These are phyloP conservation scores for Phialophora verrucosa DNA, from an alignment of 2,329 filamentous ascomycete species.

Conservation along the genomic window DNA sequence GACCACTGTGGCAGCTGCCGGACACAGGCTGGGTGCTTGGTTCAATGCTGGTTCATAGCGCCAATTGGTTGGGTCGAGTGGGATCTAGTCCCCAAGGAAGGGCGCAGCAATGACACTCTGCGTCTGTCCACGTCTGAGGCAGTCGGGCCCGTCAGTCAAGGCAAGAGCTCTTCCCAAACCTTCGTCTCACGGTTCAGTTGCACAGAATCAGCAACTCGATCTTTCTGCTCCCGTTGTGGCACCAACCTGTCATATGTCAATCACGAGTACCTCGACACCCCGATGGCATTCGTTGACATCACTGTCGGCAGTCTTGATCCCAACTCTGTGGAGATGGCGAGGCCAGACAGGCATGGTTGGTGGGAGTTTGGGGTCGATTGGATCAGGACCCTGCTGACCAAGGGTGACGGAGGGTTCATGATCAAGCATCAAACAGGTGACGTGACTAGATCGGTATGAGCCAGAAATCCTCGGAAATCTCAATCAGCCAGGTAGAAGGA, in stretches of 20 bases:
- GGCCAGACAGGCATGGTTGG: constrained; percentile 37
- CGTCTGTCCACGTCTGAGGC: constrained; percentile 25
- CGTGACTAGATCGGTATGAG: constrained; percentile 21
- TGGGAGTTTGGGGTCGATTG: constrained; percentile 39
- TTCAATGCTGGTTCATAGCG: constrained; percentile 42
- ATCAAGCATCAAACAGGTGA: constrained; percentile 27
- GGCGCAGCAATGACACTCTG: neutral
- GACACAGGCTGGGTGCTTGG: constrained; percentile 20
- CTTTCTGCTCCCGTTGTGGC: constrained; percentile 42
- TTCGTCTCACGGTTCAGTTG: constrained; percentile 32
- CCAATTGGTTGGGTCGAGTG: constrained; percentile 41
- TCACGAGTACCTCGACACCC: constrained; percentile 25
- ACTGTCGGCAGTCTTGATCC: constrained; percentile 40
- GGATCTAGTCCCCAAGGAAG: constrained; percentile 28
- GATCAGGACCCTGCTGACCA: constrained; percentile 36
- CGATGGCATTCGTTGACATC: constrained; percentile 37
- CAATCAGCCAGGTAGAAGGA: neutral
- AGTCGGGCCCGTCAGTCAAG: constrained; percentile 16
- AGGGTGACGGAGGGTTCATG: constrained; percentile 31
- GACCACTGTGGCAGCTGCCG: constrained; percentile 43
- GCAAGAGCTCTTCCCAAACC: constrained; percentile 26
- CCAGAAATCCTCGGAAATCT: neutral
- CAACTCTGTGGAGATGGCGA: constrained; percentile 35
- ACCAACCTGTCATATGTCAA: constrained; percentile 39
- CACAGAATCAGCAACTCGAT: constrained; percentile 38